Base-by-base conservation (phyloP, 352 stramenopile species). In the Sclerospora graminicola region DNA sequence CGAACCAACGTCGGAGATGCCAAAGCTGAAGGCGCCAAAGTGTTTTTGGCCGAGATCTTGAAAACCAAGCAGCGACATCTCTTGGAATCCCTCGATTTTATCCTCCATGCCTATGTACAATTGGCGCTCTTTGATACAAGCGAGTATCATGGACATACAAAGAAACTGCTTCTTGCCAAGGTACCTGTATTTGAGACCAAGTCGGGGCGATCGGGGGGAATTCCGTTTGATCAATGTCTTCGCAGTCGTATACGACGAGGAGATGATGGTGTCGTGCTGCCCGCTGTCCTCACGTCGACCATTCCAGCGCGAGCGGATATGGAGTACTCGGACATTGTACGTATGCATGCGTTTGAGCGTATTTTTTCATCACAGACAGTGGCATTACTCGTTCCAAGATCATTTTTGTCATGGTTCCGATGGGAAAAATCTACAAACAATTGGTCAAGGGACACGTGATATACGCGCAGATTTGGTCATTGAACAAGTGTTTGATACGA, bases 331-430 rank as follows among this genome's bases (percentile, higher is more conserved):
- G 63, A 63, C 30, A 77, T 94, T 1, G 80, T 83, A 32, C 79
- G 84, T 4, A 66, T 94, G 44, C 70, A 86, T 41, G 91, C 76
- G 10, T 98, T 98, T 53, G 86, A 97, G 28, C 51, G 70, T 5
- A 72, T 63, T 27, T 98, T 98, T 50, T 77, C 81, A 89, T 98
- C 43, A 97, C 94, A 8, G 89, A 95, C 20, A 96, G 77, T 23
- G 96, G 96, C 11, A 84, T 99, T 30, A 87, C 97, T 65, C 68
- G 93, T 16, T 95, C 95, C 0, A 99, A 98, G 73, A 99, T 99
- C 52, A 84, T 99, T 15, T 87, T 41, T 98, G 94, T 60, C 73
- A 90, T 34, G 96, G 95, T 14, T 93, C 82, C 6, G 88, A 97
- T 69, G 95, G 95, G 1, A n/a, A 41, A 66, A 8, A 66, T 60